These are phyloP conservation scores for Ceratocystis cubensis DNA, from an alignment of 2,329 filamentous ascomycete species.

Conservation along the genomic window DNA sequence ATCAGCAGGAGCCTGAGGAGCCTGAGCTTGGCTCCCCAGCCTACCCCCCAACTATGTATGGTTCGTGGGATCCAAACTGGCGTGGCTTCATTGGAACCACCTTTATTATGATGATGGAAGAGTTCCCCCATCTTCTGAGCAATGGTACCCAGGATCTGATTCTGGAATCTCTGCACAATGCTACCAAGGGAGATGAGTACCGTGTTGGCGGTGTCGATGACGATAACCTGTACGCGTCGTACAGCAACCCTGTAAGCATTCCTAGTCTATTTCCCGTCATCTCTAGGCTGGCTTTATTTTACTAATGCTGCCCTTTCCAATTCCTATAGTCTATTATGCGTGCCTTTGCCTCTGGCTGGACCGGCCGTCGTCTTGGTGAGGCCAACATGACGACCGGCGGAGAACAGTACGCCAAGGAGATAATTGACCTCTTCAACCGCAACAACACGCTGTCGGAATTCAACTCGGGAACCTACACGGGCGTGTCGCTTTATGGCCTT, in stretches of 20 bases:
- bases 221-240: conserved; percentile 51
- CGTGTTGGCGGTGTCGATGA: conserved; percentile 46
- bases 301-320: conserved; percentile 18
- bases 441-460: conserved; percentile 49
- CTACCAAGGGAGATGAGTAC: conserved; percentile 47
- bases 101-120: conserved; percentile 46
- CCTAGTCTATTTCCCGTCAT: not conserved
- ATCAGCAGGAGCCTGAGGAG: conserved; percentile 44
- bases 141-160: conserved; percentile 33
- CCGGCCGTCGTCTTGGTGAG: conserved; percentile 40
- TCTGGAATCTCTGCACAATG: conserved; percentile 41
- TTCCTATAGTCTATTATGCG: conserved; percentile 41
- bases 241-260: conserved; percentile 40
- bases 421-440: conserved; percentile 44
- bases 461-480: conserved; percentile 50
- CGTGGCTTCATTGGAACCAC: conserved; percentile 49
- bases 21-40: conserved; percentile 40
- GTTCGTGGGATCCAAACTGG: conserved; percentile 53
- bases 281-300: not conserved
- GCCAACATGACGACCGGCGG: conserved; percentile 46
- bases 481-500: conserved; percentile 47
- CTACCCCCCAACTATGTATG: conserved; percentile 42
- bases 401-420: conserved; percentile 42
- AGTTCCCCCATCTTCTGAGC: conserved; percentile 39
- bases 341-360: conserved; percentile 48